Evolutionary conservation across 2,329 filamentous ascomycete genomes (phyloP).

Genomic region (Colletotrichum limetticola): DNA sequence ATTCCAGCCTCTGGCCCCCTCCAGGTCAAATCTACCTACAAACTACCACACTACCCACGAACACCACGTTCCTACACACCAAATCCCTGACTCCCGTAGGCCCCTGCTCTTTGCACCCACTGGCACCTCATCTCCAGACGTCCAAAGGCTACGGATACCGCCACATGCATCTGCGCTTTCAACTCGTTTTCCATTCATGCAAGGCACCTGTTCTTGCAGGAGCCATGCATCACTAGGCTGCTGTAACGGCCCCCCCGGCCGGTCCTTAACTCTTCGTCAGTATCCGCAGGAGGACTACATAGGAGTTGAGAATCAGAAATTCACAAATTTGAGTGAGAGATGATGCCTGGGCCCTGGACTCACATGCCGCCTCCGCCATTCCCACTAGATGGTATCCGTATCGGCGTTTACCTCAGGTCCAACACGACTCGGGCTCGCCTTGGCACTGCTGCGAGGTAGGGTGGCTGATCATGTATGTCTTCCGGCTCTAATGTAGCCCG

Average conservation of each 20-base stretch:
- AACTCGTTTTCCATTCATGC: constrained; percentile 6
- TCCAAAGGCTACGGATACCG: neutral
- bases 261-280: neutral
- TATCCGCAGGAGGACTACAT: neutral
- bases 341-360: neutral
- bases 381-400: neutral
- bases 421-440: neutral
- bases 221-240: neutral
- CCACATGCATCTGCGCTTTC: neutral
- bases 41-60: neutral
- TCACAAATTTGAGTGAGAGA: neutral
- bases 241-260: neutral
- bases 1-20: neutral
- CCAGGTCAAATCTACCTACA: neutral
- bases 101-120: neutral
- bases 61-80: neutral
- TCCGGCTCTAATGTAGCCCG: neutral
- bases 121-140: neutral
- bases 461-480: neutral
- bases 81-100: neutral
- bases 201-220: constrained; percentile 2
- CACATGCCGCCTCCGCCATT: neutral
- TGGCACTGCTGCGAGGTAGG: neutral
- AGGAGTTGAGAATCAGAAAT: neutral
- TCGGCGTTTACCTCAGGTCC: neutral